These are phyloP conservation scores for Coccomyxa subellipsoidea DNA, from an alignment of 163 green algal species.

Conservation along the genomic window DNA sequence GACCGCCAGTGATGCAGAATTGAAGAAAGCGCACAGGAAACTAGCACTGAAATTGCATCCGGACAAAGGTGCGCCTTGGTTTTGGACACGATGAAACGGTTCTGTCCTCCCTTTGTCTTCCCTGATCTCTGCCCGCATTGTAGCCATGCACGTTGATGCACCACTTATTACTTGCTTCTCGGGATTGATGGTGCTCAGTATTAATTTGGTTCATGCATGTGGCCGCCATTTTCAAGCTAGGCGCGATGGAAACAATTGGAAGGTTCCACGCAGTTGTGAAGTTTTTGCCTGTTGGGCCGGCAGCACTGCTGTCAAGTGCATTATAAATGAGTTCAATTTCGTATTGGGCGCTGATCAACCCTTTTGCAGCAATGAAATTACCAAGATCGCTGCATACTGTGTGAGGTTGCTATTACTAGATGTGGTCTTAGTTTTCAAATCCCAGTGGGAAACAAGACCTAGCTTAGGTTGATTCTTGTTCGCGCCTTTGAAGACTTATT, in stretches of 20 bases:
- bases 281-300: neutral
- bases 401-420: neutral
- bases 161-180: too few relatives aligned
- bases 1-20: constrained; percentile 70
- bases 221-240: neutral
- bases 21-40: constrained; percentile 98
- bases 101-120: neutral
- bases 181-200: neutral
- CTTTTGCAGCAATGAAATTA: too few relatives aligned
- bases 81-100: neutral
- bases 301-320: neutral
- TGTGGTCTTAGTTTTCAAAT: neutral
- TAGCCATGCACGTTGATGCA: too few relatives aligned
- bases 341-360: too few relatives aligned
- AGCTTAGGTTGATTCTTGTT: too few relatives aligned
- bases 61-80: constrained; percentile 64
- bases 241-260: neutral
- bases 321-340: too few relatives aligned
- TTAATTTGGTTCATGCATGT: neutral
- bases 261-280: neutral
- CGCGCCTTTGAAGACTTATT: too few relatives aligned
- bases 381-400: neutral
- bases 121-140: neutral
- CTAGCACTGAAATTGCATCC: constrained; percentile 90
- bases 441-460: too few relatives aligned